Evolutionary conservation across 2,329 filamentous ascomycete genomes (phyloP).

Genomic region (Penicillium sp.): DNA sequence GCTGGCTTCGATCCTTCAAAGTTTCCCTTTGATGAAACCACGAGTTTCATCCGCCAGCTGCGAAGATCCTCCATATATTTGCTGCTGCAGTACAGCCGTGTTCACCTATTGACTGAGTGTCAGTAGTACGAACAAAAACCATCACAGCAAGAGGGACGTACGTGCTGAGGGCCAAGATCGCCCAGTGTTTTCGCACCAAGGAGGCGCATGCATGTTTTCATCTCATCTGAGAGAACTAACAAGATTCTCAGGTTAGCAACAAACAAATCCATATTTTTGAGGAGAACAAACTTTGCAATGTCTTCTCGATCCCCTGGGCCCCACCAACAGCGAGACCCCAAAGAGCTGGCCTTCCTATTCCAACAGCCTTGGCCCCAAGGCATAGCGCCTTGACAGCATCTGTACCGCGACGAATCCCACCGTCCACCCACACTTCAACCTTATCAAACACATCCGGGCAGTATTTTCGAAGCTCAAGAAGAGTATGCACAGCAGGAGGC

Average conservation of each 20-base stretch:
- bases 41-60: not conserved
- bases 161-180: conserved; percentile 11
- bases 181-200: conserved; percentile 3
- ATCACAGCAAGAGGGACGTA: not conserved
- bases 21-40: not conserved
- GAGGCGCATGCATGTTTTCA: conserved; percentile 13
- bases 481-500: conserved; percentile 69
- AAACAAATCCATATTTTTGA: not conserved
- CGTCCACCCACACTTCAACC: not conserved
- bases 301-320: conserved; percentile 71
- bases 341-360: not conserved
- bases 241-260: not conserved
- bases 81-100: not conserved
- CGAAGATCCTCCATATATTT: not conserved
- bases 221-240: conserved; percentile 11
- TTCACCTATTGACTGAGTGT: not conserved
- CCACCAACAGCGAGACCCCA: conserved; percentile 16
- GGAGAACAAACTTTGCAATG: conserved; percentile 52
- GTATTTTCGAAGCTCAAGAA: conserved; percentile 73
- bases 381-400: not conserved
- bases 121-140: not conserved
- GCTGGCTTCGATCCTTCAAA: not conserved
- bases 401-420: not conserved
- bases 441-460: conserved; percentile 63
- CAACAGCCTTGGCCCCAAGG: not conserved